Base-by-base conservation (phyloP, 768 basidiomycete species). In the Macrocybe gigantea region DNA sequence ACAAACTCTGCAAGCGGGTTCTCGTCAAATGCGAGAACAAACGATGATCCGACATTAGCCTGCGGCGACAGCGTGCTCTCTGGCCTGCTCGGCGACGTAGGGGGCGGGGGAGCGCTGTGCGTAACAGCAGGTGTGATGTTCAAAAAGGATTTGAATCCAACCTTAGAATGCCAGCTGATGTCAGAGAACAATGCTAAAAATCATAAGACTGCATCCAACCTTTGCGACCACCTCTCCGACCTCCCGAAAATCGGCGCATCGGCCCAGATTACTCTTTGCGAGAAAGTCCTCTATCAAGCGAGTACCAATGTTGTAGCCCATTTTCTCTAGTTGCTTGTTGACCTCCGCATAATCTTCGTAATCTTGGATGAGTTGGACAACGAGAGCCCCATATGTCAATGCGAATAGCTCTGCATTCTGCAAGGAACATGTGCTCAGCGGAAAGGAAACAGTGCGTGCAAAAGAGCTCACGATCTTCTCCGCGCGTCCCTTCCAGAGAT, bases 281-380 rank as follows among this genome's bases (percentile, higher is more conserved):
- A 99, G 77, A 60, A 99, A 96, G 62, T 99, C 96, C 62, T 99
- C 96, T 49, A 99, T 96, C 46, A 99, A 70, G 35, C 96, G 77
- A 15, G 85, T 95, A 29, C 96, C 96, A 50, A 99, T 98, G 62
- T 94, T 96, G 67, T 96, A 97, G 3, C 96, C 96, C 95, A 97
- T 98, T 71, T 93, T 95, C 59, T 99, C 95, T 2, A 99, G 83
- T 64, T 99, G 94, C 64, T 91, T 94, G 66, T 92, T 92, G 53
- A 92, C 89, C 63, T 95, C 92, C 10, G 77, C 78, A 62, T 96
- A 98, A 71, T 99, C 94, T 60, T 99, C 96, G 60, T 97, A 98
- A 66, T 99, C 96, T 62, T 98, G 96, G 53, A 98, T 93, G 52
- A 99, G 79, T 69, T 99, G 96, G 33, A 98, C 93, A 41, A 99